Base-by-base conservation (phyloP, 2,329 filamentous ascomycete species). In the Pseudogymnoascus sp. region DNA sequence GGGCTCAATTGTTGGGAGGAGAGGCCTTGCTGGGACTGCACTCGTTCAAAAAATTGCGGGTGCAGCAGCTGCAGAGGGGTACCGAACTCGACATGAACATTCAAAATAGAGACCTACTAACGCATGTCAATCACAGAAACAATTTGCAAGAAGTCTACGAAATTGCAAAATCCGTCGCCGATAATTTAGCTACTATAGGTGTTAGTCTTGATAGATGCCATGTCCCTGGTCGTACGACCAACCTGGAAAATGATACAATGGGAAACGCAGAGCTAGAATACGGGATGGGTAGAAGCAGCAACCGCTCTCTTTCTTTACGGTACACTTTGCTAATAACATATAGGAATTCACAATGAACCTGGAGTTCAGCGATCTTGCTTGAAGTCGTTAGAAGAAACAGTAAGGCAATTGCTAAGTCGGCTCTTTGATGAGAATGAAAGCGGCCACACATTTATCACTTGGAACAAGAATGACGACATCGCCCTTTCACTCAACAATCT, bases 201-300 rank as follows among this genome's bases (percentile, higher is more conserved):
- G 76, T 78, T 8, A 77, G 76, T 58, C 65, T 81, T 14, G 78
- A 82, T 66, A 78, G 80, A 66, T 81, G 79, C 66, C 78, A 81
- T 64, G 78, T 82, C 2, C 78, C 78, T 2, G 79, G 79, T 8
- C 67, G 78, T 61, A 75, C 77, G 37, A 77, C 78, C 7, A 79
- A 82, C 61, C 76, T 81, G 64, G 72, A 76, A 0, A 74, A 30
- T 30, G 22, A n/a, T 28, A 18, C 22, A 14, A 58, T 33, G 25
- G 25, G 39, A 7, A 8, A 80, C 59, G 74, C 79, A 64, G 71
- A 74, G 0, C 72, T 79, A 1, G 68, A 30, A 69, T 14, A 64
- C 66, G 7, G 66, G 73, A 63, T 65, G 73, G 5, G 75, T 73
- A 62, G 75, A 76, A 11, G 63, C 77, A n/a, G 75, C 75, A 6